Evolutionary conservation across 805 yeast species (phyloP), one percentile per base, ranked within the genome.

Genomic region (Nakazawaea wickerhamii): DNA sequence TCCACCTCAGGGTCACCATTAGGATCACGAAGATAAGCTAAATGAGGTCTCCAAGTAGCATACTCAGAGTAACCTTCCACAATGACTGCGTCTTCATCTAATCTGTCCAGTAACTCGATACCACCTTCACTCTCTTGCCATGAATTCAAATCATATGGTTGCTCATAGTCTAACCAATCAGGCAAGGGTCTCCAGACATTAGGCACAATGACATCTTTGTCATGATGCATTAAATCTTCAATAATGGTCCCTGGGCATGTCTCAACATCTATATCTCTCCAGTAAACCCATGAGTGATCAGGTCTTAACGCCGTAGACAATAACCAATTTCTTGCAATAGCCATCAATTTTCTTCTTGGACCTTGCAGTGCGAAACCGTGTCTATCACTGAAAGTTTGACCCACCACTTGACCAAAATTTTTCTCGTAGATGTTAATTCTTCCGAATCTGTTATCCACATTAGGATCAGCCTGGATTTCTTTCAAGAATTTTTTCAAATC

Each of bases 21-120:
- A 2, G 95, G 95, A 55, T 89, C 96, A 52, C 97, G 73, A 59
- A 90, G 72, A 58, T 90, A 90, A 0, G 96, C 97, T 51, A 90
- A 70, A 63, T 90, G 97, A 2, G 96, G 91, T 64, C 98, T 75
- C 96, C 97, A 90, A 3, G 98, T 90, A 33, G 95, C 95, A 61
- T 88, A 90, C 64, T 90, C 98, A 9, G 87, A 87, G 60, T 88
- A 88, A 8, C 98, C 98, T 64, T 90, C 98, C 11, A 90, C 98
- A 47, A 90, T 88, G 38, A 91, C 95, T 1, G 93, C 95, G 62
- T 89, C 95, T 60, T 89, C 97, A 54, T 84, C 90, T 45, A 90
- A 70, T 36, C 49, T 58, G 27, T 81, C 82, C 27, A 95, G 95
- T 48, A 83, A 60, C 54, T 79, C 84, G 32, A 81, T 59, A 1